These are phyloP conservation scores for Coemansia sp. DNA, from an alignment of 192 early-diverging fungal species.

Conservation along the genomic window DNA sequence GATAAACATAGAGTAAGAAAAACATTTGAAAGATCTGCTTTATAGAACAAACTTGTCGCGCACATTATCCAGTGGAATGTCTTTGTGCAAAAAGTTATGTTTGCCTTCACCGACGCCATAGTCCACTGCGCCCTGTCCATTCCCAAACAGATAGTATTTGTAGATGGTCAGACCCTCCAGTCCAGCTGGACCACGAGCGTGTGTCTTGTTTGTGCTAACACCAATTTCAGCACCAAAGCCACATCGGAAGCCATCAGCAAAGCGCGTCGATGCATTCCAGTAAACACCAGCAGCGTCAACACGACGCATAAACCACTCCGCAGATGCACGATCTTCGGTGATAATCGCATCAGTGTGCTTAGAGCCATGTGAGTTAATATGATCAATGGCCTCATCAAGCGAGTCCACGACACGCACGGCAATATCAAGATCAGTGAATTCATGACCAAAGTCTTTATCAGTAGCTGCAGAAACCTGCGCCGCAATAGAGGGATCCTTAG, in stretches of 20 bases:
- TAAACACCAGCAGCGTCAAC: conserved; percentile 98
- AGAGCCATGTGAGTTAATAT: conserved; percentile 90
- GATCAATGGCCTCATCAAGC: conserved; percentile 78
- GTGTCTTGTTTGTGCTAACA: conserved; percentile 97
- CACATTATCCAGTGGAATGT: conserved; percentile 56
- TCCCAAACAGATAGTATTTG: conserved; percentile 91
- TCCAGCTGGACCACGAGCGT: conserved; percentile 96
- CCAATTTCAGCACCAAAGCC: conserved; percentile 99
- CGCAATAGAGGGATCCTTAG: conserved; percentile 1
- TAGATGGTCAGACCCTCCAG: conserved; percentile 98
- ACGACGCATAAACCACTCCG: conserved; percentile 82
- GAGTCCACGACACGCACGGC: conserved; percentile 77
- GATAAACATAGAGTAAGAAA: neutral
- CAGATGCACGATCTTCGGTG: conserved; percentile 69
- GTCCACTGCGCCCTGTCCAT: conserved; percentile 78
- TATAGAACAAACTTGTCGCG: conserved; percentile 50
- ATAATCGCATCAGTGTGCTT: conserved; percentile 97
- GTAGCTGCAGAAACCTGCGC: conserved; percentile 19
- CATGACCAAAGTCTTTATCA: conserved; percentile 79
- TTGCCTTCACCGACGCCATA: conserved; percentile 74
- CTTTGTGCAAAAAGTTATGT: conserved; percentile 69
- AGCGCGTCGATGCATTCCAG: conserved; percentile 94
- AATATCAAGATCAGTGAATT: conserved; percentile 85
- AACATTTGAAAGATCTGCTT: neutral
- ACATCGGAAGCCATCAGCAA: conserved; percentile 98